Base-by-base conservation (phyloP, 345 rosid species). In the Jatropha curcas region DNA sequence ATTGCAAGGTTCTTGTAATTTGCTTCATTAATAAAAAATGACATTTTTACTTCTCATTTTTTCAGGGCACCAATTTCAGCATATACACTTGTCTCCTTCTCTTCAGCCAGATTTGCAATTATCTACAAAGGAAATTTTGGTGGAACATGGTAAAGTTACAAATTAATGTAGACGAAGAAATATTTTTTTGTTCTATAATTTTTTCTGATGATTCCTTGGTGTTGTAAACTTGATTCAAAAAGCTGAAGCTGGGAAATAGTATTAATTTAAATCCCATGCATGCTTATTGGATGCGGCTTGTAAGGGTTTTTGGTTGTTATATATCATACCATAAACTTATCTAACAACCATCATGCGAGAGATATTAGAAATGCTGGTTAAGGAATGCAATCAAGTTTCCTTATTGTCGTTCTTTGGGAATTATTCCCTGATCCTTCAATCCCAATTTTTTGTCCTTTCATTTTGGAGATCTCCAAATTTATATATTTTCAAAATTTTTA, bases 21-120 rank as follows among this genome's bases (percentile, higher is more conserved):
- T 30, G 28, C 43, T 67, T 67, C 11, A 7, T 30, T 31, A 10
- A 37, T 13, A 58, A 58, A 60, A 72, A 45, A 60, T 78, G 48
- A 78, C 28, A 3, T 27, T 60, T n/a, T 50, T 4, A 27, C 9
- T 65, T 34, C 27, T 69, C 60, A 1, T 5, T 37, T 68, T n/a
- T 74, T 62, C 84, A 86, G 92, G 88, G 56, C 76, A 64, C 72
- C 74, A 84, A 4, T 63, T 78, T 53, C 73, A 79, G 35, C 79
- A 69, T 33, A 61, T 76, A 41, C 72, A 75, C 30, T 61, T 76
- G 67, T 74, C 84, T 69, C 76, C 84, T 45, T 62, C 82, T 60
- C 67, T 25, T 35, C 82, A 75, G 61, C 82, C 81, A 28, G 60
- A 66, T 46, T 73, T 31, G 74, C 80, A 51, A 19, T 74, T 60